These are phyloP conservation scores for Globisporangium acanthophoron DNA, from an alignment of 352 stramenopile species.

Conservation along the genomic window DNA sequence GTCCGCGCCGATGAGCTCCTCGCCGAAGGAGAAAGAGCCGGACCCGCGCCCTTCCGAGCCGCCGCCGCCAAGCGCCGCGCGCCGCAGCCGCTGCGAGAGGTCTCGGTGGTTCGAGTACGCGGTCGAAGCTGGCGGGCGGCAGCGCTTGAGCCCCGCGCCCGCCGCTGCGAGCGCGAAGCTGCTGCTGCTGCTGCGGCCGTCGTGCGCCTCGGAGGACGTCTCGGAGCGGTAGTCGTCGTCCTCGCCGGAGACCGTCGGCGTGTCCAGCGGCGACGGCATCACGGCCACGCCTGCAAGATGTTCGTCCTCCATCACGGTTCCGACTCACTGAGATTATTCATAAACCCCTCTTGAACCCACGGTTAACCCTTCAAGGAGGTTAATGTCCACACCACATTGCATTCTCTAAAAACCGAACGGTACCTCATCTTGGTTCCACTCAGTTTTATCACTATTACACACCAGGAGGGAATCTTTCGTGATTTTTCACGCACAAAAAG, in stretches of 20 bases:
- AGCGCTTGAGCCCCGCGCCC: slow-evolving; percentile 1
- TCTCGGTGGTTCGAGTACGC: slow-evolving; percentile 64
- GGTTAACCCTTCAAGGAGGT: no score
- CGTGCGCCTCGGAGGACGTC: slow-evolving; percentile 59
- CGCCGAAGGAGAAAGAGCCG: slow-evolving; percentile 29
- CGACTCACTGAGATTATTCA: no score
- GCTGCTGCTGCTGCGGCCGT: slow-evolving; percentile 12
- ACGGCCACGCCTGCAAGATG: background rate
- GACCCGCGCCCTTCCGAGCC: background rate
- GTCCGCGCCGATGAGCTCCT: slow-evolving; percentile 58
- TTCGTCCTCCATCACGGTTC: background rate
- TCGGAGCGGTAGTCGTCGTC: slow-evolving; percentile 79
- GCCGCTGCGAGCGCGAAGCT: slow-evolving; percentile 1
- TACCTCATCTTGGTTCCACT: no score
- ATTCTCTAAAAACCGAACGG: no score
- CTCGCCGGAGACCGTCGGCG: slow-evolving; percentile 47
- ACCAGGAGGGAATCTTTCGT: no score
- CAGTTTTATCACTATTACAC: no score
- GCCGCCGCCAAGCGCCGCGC: slow-evolving; percentile 23
- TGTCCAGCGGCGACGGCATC: slow-evolving; percentile 44
- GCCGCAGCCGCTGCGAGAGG: slow-evolving; percentile 52
- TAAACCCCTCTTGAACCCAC: no score
- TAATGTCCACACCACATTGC: no score
- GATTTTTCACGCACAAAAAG: no score
- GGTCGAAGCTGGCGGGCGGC: slow-evolving; percentile 30